Evolutionary conservation across 2,329 filamentous ascomycete species (phyloP).

Genomic region (Dendrostoma leiphaemia): DNA sequence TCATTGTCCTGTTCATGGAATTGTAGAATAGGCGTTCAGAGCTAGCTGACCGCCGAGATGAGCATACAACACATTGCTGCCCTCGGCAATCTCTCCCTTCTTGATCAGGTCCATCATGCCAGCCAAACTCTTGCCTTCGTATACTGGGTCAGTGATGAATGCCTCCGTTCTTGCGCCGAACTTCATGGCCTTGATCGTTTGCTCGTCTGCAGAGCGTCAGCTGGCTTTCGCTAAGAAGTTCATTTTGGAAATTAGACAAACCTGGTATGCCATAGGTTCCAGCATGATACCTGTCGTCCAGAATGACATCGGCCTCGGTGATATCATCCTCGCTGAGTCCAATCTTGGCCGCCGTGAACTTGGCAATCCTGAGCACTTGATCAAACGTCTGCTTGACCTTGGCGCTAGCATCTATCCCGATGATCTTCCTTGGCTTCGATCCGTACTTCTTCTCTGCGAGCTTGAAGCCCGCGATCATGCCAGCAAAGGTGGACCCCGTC

Average conservation of each 20-base stretch:
- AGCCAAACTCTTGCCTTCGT: constrained; percentile 73
- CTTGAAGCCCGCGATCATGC: constrained; percentile 73
- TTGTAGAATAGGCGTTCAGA: constrained; percentile 62
- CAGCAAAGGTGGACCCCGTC: constrained; percentile 68
- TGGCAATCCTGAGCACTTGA: constrained; percentile 66
- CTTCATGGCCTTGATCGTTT: constrained; percentile 66
- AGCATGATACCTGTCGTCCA: constrained; percentile 65
- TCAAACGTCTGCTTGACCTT: constrained; percentile 60
- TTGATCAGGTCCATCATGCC: constrained; percentile 68
- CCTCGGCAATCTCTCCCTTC: constrained; percentile 55
- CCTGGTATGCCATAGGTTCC: constrained; percentile 62
- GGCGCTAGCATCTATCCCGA: constrained; percentile 66
- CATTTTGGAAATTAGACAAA: neutral
- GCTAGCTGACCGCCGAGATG: constrained; percentile 70
- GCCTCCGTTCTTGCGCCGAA: constrained; percentile 67
- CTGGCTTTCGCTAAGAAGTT: neutral
- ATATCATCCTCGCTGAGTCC: constrained; percentile 60
- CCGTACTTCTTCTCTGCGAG: constrained; percentile 49
- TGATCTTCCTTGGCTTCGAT: constrained; percentile 49
- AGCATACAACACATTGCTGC: constrained; percentile 68
- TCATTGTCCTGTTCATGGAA: constrained; percentile 23
- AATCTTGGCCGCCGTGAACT: constrained; percentile 60
- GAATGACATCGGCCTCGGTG: constrained; percentile 57
- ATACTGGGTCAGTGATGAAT: constrained; percentile 73
- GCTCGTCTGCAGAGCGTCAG: constrained; percentile 43